Evolutionary conservation across 169 alveolate species (phyloP).

Genomic region (Plasmodium billcollinsi): DNA sequence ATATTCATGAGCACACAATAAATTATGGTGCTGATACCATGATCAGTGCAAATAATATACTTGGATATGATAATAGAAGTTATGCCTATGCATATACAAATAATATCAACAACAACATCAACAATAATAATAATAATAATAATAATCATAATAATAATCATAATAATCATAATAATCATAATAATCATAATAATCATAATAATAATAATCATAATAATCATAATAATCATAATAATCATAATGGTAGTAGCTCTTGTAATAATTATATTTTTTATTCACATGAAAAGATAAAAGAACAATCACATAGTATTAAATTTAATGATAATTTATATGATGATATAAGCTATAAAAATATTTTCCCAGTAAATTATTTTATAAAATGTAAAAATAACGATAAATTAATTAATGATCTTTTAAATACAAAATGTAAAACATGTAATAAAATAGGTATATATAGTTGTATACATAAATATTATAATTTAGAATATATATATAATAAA

Average conservation of each 20-base stretch:
- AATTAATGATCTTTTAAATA: slow-evolving; percentile 36
- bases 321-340: slow-evolving; percentile 22
- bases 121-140: neutral
- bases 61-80: neutral
- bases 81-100: neutral
- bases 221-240: neutral
- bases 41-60: neutral
- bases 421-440: slow-evolving; percentile 32
- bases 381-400: slow-evolving; percentile 27
- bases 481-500: slow-evolving; percentile 44
- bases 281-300: slow-evolving; percentile 6
- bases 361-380: slow-evolving; percentile 59
- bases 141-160: neutral
- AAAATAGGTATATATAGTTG: slow-evolving; percentile 68
- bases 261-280: neutral
- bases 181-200: neutral
- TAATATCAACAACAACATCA: neutral
- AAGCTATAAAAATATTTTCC: slow-evolving; percentile 57
- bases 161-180: neutral
- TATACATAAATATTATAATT: slow-evolving; percentile 67
- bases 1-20: neutral
- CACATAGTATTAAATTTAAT: neutral
- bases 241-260: neutral
- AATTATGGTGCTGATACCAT: too few relatives aligned
- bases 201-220: neutral